Evolutionary conservation across 2,329 filamentous ascomycete genomes (phyloP), one percentile per base, ranked within the genome.

Genomic region (Byssochlamys sp.): DNA sequence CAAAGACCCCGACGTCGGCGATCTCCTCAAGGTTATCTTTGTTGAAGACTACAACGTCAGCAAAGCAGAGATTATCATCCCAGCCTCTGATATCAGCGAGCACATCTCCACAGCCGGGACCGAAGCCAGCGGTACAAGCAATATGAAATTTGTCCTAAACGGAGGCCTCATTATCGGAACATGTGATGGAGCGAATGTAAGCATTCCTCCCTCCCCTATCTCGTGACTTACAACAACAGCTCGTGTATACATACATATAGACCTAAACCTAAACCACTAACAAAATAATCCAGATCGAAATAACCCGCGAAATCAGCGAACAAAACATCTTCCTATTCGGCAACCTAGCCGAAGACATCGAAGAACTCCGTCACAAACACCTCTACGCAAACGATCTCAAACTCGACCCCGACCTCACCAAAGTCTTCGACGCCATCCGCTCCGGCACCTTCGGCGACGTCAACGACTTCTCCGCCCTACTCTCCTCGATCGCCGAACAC

Each of bases 141-240:
- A 99, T 84, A 99, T 99, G 94, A 99, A 99, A 76, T 99, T 99
- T 73, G 94, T 96, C 12, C 81, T 99, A 68, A 99, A 97, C 68
- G 94, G 94, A 62, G 94, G 94, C 62, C 80, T 99, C 60, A 95
- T 99, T 69, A 99, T 99, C 66, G 94, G 94, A 66, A 99, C 94
- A 24, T 96, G 92, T 71, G 94, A 99, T 69, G 94, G 94, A 70
- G 94, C 94, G 62, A 99, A 99, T 70, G 90, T 94, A 81, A 81
- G 87, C 80, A 11, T 49, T 27, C 35, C 24, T 39, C 35, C 5
- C 19, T 45, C 5, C 39, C 14, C n/a, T 53, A 19, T 19, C 19
- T 19, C 19, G 19, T 19, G 19, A 19, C 19, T 19, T 19, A 19
- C 19, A 19, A 19, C 19, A 19, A 19, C 19, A 19, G 19, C 19